phyloP scores from a whole-genome alignment of 441 rosid species.

The Pelargonium australe region DNA sequence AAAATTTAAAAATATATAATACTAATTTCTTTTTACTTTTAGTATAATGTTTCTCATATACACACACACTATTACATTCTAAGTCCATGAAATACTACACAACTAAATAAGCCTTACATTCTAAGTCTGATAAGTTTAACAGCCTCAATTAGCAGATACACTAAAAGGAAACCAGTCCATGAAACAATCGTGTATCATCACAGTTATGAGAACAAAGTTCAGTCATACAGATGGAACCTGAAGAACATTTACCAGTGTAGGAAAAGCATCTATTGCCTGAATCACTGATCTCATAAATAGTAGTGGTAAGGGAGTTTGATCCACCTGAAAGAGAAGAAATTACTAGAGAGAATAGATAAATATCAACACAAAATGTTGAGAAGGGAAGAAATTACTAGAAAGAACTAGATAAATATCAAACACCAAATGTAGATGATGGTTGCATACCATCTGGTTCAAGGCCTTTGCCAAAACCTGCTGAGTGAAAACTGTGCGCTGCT shows the following conservation, averaged over 20 bases:
- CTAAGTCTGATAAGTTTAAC: no score
- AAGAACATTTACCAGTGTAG: conserved; percentile 59
- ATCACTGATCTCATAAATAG: conserved; percentile 99
- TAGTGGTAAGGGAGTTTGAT: conserved; percentile 80
- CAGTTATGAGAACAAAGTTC: no score
- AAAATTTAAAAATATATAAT: no score
- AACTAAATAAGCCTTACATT: no score
- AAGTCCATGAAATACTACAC: no score
- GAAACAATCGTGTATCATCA: no score
- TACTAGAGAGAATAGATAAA: not conserved
- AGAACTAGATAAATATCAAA: conserved; percentile 9
- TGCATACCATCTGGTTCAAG: conserved; percentile 81
- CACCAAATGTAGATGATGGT: conserved; percentile 11
- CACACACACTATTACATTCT: no score
- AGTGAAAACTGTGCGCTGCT: conserved; percentile 95
- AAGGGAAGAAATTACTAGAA: conserved; percentile 24
- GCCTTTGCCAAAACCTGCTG: conserved; percentile 97
- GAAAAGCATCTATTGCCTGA: conserved; percentile 95
- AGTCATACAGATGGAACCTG: not conserved
- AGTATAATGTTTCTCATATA: no score
- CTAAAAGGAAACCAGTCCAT: no score
- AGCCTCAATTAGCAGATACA: no score
- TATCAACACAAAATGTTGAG: conserved; percentile 21
- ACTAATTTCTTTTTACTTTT: no score
- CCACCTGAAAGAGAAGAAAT: conserved; percentile 58